Evolutionary conservation across 1,139 yeast genomes (phyloP), one percentile per base, ranked within the genome.

Genomic region (Geotrichum carabidarum): DNA sequence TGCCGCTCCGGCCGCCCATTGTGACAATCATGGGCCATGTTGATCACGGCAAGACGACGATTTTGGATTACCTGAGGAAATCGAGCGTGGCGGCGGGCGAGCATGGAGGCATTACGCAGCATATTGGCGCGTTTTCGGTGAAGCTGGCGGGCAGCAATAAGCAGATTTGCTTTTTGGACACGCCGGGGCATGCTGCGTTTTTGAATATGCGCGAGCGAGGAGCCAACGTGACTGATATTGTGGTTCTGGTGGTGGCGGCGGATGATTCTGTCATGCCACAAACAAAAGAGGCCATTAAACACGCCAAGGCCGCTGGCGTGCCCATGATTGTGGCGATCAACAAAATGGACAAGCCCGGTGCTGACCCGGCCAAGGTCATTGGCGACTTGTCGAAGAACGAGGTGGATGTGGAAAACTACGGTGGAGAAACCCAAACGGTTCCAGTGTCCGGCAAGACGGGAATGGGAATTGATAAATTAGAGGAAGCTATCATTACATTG

Each of bases 21-120:
- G 97, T 93, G 1, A 91, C 99, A 0, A 88, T 93, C 52, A 93
- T 93, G 98, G 99, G 99, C 4, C 99, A 93, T 70, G 99, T 93
- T 43, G 99, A 93, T 69, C 99, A 93, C 67, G 99, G 99, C 1
- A 93, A 93, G 67, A 93, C 99, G 1, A 91, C 99, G 0, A 85
- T 93, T 60, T 76, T 93, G 57, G 99, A 94, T 67, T 80, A 82
- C 63, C 74, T 94, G 62, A 77, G 98, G 49, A 89, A 88, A 62
- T 84, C 96, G 0, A 81, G 90, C 0, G 81, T 93, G 8, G 98
- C 86, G 0, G 81, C 82, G 34, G 80, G 82, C 44, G 99, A 93
- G 66, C 88, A 84, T 68, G 99, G 99, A 50, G 99, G 99, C 22
- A 93, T 93, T 52, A 93, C 99, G 0, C 99, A 93, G 68, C 98